Conservation (phyloP, 805 yeast species). For the Cephaloascus fragrans region DNA sequence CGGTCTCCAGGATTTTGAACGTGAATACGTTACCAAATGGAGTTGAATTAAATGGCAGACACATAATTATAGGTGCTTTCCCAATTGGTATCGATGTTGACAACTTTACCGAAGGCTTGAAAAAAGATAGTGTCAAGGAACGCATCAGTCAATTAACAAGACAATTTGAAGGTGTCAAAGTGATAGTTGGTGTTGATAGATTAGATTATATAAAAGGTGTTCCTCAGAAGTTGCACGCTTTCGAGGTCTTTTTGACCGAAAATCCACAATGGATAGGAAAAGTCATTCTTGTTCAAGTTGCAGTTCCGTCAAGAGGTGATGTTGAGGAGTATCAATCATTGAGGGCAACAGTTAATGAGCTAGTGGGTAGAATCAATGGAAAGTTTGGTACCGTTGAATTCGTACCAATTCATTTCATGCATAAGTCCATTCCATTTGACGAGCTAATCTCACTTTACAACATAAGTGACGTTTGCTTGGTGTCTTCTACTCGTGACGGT, state of each 20-base stretch:
- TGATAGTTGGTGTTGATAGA: constrained; percentile 95
- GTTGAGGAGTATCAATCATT: constrained; percentile 95
- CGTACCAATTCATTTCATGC: constrained; percentile 96
- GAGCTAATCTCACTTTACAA: constrained; percentile 85
- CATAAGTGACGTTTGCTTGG: constrained; percentile 83
- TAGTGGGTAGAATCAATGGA: constrained; percentile 95
- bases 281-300: constrained; percentile 90
- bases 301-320: constrained; percentile 96
- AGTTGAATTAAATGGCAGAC: constrained; percentile 64
- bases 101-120: constrained; percentile 73
- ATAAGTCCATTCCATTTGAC: constrained; percentile 81
- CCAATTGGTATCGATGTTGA: constrained; percentile 99
- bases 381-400: constrained; percentile 94
- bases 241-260: constrained; percentile 82
- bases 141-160: constrained; percentile 57
- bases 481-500: constrained; percentile 94
- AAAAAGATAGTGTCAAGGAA: constrained; percentile 47
- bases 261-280: constrained; percentile 99
- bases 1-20: constrained; percentile 76
- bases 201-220: constrained; percentile 96
- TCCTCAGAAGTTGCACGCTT: constrained; percentile 93
- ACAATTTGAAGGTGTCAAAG: constrained; percentile 66
- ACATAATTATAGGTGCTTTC: constrained; percentile 87
- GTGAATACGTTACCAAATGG: constrained; percentile 88
- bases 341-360: constrained; percentile 89